Base-by-base conservation (phyloP, 345 rosid genomes). In the Psidium guajava region DNA sequence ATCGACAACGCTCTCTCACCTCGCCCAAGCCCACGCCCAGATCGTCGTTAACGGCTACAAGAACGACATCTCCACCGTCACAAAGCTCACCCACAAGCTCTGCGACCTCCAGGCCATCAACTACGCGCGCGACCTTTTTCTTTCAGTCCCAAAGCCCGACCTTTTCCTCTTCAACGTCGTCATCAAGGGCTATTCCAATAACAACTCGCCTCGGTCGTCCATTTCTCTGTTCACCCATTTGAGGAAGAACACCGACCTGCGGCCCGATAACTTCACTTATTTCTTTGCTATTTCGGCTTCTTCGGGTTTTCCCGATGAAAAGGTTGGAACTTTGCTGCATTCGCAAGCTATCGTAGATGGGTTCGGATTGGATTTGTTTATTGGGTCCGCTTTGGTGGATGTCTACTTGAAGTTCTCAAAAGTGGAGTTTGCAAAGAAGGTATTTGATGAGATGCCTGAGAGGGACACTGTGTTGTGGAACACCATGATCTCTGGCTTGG, bases 141-240 rank as follows among this genome's bases (percentile, higher is more conserved):
- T 89, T 86, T 88, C 95, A 84, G 36, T 93, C 53, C 88, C 88
- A 1, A 91, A 86, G 81, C 98, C 98, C 32, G 98, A 95, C 84
- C 87, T 89, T 50, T 95, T 95, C 89, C 93, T 94, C 85, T 93
- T 92, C 90, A 94, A 95, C 85, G 95, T 93, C 84, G 90, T 94
- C 88, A 88, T 95, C 82, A 90, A 91, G 20, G 96, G 96, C 73
- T 90, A 93, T 85, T 89, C 93, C 40, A 52, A 36, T 53, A 92
- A 91, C 49, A 73, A 80, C 24, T 82, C 85, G 56, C 92, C 93
- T 84, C 86, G 86, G 27, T 87, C 90, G 27, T 91, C 98, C 12
- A 90, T 94, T 69, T 91, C 90, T 2, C 85, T 93, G 25, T 93
- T 88, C 81, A 53, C 90, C 83, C 92, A 88, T 44, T 74, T 95